Evolutionary conservation across 495 filamentous ascomycete species (phyloP), one percentile per base, ranked within the genome.

Genomic region (Talaromyces liani): DNA sequence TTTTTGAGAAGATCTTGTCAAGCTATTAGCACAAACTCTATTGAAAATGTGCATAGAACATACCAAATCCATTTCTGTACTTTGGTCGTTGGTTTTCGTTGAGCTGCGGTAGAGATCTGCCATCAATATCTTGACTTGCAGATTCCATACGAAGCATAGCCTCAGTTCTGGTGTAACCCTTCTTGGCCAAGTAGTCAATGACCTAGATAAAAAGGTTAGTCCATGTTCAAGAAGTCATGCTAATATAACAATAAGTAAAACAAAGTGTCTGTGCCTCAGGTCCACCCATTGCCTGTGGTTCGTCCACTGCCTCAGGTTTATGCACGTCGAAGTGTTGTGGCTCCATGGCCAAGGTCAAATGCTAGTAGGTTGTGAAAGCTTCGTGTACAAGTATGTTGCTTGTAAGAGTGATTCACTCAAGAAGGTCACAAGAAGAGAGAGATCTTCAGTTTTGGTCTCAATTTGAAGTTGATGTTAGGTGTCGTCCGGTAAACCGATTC

Each of bases 101-200:
- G 33, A 81, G 66, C 60, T 75, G 76, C 29, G 78, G 79, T n/a
- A 92, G 80, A 7, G 89, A 89, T 51, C 84, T 79, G 33, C 91
- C 91, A 66, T 93, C 89, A 47, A 86, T 85, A 63, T 92, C 90
- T 54, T 90, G 81, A 65, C 88, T 84, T 2, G 84, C 85, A n/a
- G 92, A 95, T 69, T 98, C 94, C 73, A 90, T 87, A 14, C 95
- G 87, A 53, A 98, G 88, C 79, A 92, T 92, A 14, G 93, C 91
- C 70, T 98, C 94, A 1, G 94, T 98, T 24, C 88, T 86, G 55
- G 83, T 91, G 72, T 97, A 98, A 1, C 94, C 94, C 70, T 97
- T 97, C 75, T 98, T 98, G 57, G 88, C 85, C 12, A 98, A 79
- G 72, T 98, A 98, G 67, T 98, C 94, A 22, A 97, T 94, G 34